These are phyloP conservation scores for Limonomyces culmigenus DNA, from an alignment of 1,284 basidiomycete species.

Conservation along the genomic window DNA sequence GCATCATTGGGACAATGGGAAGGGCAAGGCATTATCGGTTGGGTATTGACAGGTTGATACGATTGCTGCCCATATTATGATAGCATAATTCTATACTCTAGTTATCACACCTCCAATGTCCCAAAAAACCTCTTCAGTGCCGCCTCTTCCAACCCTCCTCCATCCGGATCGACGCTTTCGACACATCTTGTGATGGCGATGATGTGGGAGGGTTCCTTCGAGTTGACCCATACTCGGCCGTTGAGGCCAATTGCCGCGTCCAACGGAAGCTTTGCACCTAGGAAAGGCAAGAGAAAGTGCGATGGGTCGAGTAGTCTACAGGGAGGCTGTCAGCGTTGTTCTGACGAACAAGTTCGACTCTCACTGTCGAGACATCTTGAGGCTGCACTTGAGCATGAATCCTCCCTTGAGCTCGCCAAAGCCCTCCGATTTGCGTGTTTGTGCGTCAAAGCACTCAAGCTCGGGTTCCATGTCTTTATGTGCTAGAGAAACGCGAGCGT, in stretches of 20 bases:
- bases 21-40: too few species aligned
- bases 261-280: conserved; percentile 59
- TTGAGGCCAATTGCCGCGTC: conserved; percentile 71
- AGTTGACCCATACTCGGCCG: conserved; percentile 65
- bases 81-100: too few species aligned
- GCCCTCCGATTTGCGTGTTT: conserved; percentile 68
- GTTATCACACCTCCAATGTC: conserved; percentile 35
- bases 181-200: conserved; percentile 56
- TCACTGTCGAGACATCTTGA: conserved; percentile 65
- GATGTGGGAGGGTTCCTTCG: conserved; percentile 48
- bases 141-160: conserved; percentile 31
- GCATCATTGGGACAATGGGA: too few species aligned
- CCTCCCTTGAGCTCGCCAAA: conserved; percentile 75
- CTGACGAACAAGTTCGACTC: conserved; percentile 12
- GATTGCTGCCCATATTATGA: too few species aligned
- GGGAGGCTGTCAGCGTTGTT: neutral
- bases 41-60: too few species aligned
- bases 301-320: conserved; percentile 53
- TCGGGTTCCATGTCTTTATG: conserved; percentile 86
- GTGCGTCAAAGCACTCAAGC: conserved; percentile 75
- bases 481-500: conserved; percentile 70
- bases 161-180: conserved; percentile 54
- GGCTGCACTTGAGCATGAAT: conserved; percentile 56
- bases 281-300: conserved; percentile 56
- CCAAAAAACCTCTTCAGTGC: conserved; percentile 34